phyloP scores from a whole-genome alignment of 495 filamentous ascomycete species.

The Penicillium paradoxum region DNA sequence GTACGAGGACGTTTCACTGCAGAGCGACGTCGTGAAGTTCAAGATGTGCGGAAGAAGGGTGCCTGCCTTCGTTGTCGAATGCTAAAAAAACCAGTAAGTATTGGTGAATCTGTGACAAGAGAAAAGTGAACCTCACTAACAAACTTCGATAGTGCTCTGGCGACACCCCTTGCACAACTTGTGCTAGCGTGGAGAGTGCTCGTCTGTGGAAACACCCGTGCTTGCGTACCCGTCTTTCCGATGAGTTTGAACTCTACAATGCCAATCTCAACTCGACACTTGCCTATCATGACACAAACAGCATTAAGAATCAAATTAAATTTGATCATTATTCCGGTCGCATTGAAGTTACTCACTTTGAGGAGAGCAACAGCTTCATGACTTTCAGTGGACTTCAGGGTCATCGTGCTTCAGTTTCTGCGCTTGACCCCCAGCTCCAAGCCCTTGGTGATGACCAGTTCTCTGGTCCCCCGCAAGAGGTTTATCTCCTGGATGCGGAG shows the following conservation, averaged over 20 bases:
- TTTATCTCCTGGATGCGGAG: constrained; percentile 61
- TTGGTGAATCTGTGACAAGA: background rate
- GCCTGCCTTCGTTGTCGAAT: constrained; percentile 85
- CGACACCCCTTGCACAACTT: constrained; percentile 77
- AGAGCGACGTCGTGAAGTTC: constrained; percentile 67
- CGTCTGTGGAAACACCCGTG: constrained; percentile 78
- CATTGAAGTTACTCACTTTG: constrained; percentile 67
- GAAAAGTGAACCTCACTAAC: constrained; percentile 10
- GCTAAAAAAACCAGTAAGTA: constrained; percentile 67
- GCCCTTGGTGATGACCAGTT: constrained; percentile 44
- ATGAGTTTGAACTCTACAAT: constrained; percentile 68
- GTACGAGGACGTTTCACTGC: constrained; percentile 65
- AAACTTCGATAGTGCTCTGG: constrained; percentile 54
- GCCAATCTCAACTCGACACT: constrained; percentile 64
- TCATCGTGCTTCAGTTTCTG: constrained; percentile 39
- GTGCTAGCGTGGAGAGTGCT: constrained; percentile 68
- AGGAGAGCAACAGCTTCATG: constrained; percentile 49
- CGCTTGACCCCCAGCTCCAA: constrained; percentile 51
- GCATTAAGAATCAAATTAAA: constrained; percentile 51
- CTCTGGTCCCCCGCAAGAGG: constrained; percentile 37
- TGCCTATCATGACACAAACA: constrained; percentile 58
- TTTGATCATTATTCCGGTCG: constrained; percentile 54
- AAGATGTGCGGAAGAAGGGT: constrained; percentile 72
- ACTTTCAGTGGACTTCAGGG: constrained; percentile 49
- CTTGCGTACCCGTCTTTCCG: constrained; percentile 67